Evolutionary conservation across 164 flowering plant genomes (phyloP).

Genomic region (Hamamelis virginiana): DNA sequence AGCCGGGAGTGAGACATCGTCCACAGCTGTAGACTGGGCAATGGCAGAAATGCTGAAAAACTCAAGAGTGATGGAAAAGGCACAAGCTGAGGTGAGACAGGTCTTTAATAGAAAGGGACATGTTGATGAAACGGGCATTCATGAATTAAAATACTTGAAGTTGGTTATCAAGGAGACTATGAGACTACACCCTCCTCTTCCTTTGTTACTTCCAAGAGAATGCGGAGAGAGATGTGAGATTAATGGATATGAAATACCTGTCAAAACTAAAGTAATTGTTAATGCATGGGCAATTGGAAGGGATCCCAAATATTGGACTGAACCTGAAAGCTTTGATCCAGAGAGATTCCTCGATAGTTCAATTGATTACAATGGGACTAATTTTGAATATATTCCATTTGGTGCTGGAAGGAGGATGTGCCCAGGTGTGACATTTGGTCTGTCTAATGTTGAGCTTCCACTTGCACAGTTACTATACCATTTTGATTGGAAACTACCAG

Average conservation of each 20-base stretch:
- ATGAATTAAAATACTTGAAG: constrained; percentile 25
- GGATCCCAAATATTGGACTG: constrained; percentile 32
- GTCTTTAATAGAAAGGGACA: constrained; percentile 13
- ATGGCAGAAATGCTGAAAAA: constrained; percentile 26
- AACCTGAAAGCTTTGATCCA: constrained; percentile 33
- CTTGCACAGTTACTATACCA: constrained; percentile 26
- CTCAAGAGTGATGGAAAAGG: constrained; percentile 31
- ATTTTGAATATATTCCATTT: constrained; percentile 33
- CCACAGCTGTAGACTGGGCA: constrained; percentile 30
- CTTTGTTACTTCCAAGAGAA: constrained; percentile 41
- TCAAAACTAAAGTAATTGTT: constrained; percentile 26
- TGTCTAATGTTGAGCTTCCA: constrained; percentile 27
- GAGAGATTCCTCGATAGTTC: constrained; percentile 28
- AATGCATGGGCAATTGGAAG: constrained; percentile 43
- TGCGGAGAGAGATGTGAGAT: constrained; percentile 27
- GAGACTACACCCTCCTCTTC: constrained; percentile 34
- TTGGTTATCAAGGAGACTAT: constrained; percentile 33
- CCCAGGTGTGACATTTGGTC: constrained; percentile 34
- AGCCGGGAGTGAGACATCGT: constrained; percentile 32
- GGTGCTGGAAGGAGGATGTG: constrained; percentile 44
- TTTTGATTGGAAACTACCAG: constrained; percentile 33
- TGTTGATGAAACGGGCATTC: constrained; percentile 18
- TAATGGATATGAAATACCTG: constrained; percentile 34
- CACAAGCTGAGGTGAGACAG: constrained; percentile 28
- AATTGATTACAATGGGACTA: constrained; percentile 27